These are phyloP conservation scores for Gyromitra esculenta DNA, from an alignment of 2,329 filamentous ascomycete species.

Conservation along the genomic window DNA sequence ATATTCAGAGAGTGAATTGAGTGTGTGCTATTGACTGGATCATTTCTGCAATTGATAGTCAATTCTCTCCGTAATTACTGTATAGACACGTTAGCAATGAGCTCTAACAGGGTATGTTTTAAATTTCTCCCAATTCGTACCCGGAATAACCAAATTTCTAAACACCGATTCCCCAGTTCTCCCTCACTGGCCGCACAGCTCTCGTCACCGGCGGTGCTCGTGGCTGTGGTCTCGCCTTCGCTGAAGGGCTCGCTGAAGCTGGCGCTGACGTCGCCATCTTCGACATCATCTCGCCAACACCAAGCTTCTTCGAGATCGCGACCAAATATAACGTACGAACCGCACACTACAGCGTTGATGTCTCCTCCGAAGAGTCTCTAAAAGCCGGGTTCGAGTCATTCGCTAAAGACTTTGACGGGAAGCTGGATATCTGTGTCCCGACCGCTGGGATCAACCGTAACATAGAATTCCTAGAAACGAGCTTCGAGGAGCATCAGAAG, in stretches of 20 bases:
- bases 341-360: conserved; percentile 61
- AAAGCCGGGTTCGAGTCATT: conserved; percentile 59
- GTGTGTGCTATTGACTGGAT: not conserved
- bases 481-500: conserved; percentile 75
- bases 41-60: not conserved
- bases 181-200: conserved; percentile 64
- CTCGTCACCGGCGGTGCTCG: conserved; percentile 64
- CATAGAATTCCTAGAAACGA: conserved; percentile 81
- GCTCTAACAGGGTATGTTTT: conserved; percentile 5
- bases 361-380: conserved; percentile 54
- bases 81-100: conserved; percentile 14
- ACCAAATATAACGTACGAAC: conserved; percentile 62
- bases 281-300: conserved; percentile 62
- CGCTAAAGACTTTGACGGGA: conserved; percentile 66
- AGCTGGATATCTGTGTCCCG: conserved; percentile 79
- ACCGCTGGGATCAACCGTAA: conserved; percentile 81
- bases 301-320: conserved; percentile 61
- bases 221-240: conserved; percentile 64
- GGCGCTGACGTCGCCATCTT: conserved; percentile 64
- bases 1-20: not conserved
- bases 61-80: not conserved
- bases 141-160: not conserved
- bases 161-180: conserved; percentile 61
- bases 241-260: conserved; percentile 63
- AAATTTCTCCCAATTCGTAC: not conserved